These are phyloP conservation scores for Colletotrichum higginsianum DNA, from an alignment of 2,329 filamentous ascomycete genomes.

Conservation along the genomic window DNA sequence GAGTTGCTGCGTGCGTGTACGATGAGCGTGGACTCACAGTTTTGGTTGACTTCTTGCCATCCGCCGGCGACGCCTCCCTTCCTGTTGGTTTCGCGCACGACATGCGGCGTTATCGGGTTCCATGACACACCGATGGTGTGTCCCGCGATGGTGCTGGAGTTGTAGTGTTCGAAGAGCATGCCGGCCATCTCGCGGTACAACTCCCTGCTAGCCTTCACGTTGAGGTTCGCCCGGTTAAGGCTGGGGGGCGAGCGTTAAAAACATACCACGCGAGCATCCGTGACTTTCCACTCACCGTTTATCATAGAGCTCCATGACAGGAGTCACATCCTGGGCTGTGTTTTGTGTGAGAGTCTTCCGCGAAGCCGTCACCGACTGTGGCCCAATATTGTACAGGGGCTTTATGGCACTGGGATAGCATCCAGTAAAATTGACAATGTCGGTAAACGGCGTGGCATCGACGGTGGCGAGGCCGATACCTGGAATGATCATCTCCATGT, in stretches of 20 bases:
- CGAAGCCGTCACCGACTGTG: not conserved
- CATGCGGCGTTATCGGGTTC: slow-evolving; percentile 6
- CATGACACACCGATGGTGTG: slow-evolving; percentile 5
- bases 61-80: not conserved
- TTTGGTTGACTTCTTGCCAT: slow-evolving; percentile 11
- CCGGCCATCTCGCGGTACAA: slow-evolving; percentile 1
- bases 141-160: not conserved
- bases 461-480: slow-evolving; percentile 25
- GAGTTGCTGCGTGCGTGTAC: not conserved
- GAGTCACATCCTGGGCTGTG: not conserved
- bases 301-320: not conserved
- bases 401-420: not conserved
- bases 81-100: not conserved
- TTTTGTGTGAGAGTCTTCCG: not conserved
- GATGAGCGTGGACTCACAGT: not conserved
- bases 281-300: not conserved
- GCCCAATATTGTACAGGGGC: not conserved
- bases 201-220: not conserved
- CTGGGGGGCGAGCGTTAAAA: not conserved
- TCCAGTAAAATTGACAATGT: not conserved
- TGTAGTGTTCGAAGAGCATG: not conserved
- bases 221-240: not conserved
- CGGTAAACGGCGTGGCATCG: not conserved
- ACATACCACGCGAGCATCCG: not conserved
- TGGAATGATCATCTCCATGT: slow-evolving; percentile 39